phyloP scores from a whole-genome alignment of 805 yeast species.

The Brettanomyces nanus region DNA sequence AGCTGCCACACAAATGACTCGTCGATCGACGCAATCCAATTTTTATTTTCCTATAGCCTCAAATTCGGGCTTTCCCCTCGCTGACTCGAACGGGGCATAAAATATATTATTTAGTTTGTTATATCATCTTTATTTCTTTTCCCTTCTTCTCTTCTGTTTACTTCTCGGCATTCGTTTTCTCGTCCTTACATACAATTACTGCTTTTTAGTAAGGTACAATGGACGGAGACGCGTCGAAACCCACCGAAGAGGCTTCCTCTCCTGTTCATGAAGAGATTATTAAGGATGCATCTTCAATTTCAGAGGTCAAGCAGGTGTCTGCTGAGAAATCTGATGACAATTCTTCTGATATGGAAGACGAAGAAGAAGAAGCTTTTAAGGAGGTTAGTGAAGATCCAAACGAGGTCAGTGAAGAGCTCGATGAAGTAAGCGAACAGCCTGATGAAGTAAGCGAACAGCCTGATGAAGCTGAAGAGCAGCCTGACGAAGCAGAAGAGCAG shows the following conservation, averaged over 20 bases:
- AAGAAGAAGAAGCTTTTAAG: constrained; percentile 12
- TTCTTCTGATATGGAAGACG: neutral
- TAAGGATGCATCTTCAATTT: neutral
- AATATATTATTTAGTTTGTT: no score
- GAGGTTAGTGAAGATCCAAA: constrained; percentile 26
- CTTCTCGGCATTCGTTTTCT: no score
- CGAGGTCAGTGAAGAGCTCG: constrained; percentile 6
- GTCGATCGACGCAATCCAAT: no score
- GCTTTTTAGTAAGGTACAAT: no score
- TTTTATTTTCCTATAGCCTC: no score
- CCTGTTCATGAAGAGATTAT: neutral
- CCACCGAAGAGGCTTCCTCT: constrained; percentile 2
- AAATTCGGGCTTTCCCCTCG: no score
- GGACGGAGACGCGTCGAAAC: neutral
- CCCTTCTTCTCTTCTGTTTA: no score
- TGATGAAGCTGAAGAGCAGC: neutral
- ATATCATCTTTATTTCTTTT: no score
- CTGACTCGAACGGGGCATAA: no score
- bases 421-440: neutral
- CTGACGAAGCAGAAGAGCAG: no score
- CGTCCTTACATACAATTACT: no score
- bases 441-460: constrained; percentile 1
- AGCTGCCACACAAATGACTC: no score
- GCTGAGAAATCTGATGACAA: neutral
- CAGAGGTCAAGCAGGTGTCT: neutral